A percentile compares a stretch with the other conserved stretches of the same genome.
phyloP scores from a whole-genome alignment of 2,329 filamentous ascomycete species.

The Trichoderma sp. region DNA sequence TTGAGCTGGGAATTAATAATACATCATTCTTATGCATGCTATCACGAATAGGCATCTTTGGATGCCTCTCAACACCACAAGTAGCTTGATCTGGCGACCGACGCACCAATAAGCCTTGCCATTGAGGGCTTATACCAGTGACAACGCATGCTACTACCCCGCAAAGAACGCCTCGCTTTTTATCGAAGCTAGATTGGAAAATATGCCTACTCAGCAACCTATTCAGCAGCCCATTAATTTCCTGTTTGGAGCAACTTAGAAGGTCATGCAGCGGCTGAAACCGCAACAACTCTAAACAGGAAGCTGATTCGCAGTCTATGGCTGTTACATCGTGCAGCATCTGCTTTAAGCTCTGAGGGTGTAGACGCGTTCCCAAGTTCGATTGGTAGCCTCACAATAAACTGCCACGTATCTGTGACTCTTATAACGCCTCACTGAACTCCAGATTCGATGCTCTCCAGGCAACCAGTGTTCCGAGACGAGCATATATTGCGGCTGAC shows the following conservation, averaged over 20 bases:
- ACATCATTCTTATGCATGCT: not conserved
- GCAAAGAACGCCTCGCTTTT: not conserved
- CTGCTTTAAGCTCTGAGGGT: not conserved
- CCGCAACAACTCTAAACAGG: not conserved
- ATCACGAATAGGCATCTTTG: not conserved
- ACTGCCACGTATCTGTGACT: not conserved
- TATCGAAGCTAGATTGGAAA: not conserved
- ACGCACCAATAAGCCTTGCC: not conserved
- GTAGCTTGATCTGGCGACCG: not conserved
- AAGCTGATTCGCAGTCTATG: not conserved
- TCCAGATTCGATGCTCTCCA: not conserved
- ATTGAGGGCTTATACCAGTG: not conserved
- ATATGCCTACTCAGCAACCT: not conserved
- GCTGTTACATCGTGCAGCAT: not conserved
- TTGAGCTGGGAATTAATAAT: not conserved
- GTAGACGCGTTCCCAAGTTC: not conserved
- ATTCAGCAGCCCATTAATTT: not conserved
- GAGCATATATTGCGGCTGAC: not conserved
- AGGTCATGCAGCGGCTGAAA: not conserved
- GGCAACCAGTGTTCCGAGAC: not conserved
- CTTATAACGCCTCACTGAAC: not conserved
- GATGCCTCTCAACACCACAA: not conserved
- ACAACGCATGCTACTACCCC: not conserved
- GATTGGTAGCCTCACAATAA: not conserved
- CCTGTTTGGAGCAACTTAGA: not conserved